Conservation (phyloP, 2,329 filamentous ascomycete species). For the Aureobasidium sp. region DNA sequence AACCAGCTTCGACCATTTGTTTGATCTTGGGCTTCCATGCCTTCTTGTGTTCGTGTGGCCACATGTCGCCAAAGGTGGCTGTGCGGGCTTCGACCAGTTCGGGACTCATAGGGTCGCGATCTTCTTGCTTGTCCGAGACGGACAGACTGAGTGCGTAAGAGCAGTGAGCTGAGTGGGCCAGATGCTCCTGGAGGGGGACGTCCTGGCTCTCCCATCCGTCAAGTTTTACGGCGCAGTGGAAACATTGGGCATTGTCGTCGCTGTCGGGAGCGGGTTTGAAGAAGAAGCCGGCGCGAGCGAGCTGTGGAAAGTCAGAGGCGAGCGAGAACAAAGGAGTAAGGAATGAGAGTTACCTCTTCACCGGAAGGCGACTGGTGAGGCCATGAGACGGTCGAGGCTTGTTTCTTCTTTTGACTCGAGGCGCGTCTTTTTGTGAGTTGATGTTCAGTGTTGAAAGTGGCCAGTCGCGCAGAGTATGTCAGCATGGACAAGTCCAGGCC, state of each 20-base stretch:
- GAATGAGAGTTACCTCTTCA: slow-evolving; percentile 49
- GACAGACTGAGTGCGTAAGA: slow-evolving; percentile 72
- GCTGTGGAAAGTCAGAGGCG: slow-evolving; percentile 41
- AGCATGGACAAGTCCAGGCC: slow-evolving; percentile 8
- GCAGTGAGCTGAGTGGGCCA: slow-evolving; percentile 74
- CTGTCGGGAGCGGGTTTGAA: slow-evolving; percentile 69
- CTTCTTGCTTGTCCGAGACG: slow-evolving; percentile 48
- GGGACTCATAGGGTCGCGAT: slow-evolving; percentile 63
- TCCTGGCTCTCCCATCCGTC: slow-evolving; percentile 91
- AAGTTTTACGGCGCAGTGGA: slow-evolving; percentile 73
- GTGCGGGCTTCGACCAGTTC: slow-evolving; percentile 69
- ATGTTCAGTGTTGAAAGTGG: slow-evolving; percentile 66
- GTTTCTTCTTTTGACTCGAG: slow-evolving; percentile 55
- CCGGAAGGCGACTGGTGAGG: slow-evolving; percentile 65
- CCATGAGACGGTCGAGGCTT: slow-evolving; percentile 58
- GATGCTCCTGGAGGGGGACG: slow-evolving; percentile 74
- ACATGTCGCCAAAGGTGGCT: slow-evolving; percentile 74
- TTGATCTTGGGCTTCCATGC: slow-evolving; percentile 86
- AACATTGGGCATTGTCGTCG: slow-evolving; percentile 85
- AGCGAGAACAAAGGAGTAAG: neutral
- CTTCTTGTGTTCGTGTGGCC: slow-evolving; percentile 84
- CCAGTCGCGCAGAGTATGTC: slow-evolving; percentile 44
- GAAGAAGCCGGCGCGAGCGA: slow-evolving; percentile 87
- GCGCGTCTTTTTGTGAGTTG: slow-evolving; percentile 61
- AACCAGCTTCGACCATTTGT: slow-evolving; percentile 87